phyloP scores from a whole-genome alignment of 1,284 basidiomycete species.

The Naganishia albida region DNA sequence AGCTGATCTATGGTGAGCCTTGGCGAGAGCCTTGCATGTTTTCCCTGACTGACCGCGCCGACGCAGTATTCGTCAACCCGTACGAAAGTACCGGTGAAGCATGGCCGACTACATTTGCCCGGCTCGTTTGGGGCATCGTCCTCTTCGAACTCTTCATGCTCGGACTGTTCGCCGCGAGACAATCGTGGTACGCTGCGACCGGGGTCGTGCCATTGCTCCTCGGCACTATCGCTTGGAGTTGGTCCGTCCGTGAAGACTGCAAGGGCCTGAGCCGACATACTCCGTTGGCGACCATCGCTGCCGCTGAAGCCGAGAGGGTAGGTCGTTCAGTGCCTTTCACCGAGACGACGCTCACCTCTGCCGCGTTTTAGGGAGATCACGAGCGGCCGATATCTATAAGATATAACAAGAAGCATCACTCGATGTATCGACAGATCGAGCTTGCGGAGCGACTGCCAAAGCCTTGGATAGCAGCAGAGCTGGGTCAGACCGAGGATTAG shows the following conservation, averaged over 20 bases:
- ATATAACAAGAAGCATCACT: slow-evolving; percentile 22
- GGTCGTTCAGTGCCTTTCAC: not conserved
- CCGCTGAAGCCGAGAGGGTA: slow-evolving; percentile 58
- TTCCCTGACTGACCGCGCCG: slow-evolving; percentile 17
- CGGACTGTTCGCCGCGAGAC: slow-evolving; percentile 81
- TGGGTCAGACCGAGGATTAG: not conserved
- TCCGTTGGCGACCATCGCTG: slow-evolving; percentile 74
- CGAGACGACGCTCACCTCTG: not conserved
- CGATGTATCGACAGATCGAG: slow-evolving; percentile 30
- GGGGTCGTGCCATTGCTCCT: slow-evolving; percentile 74
- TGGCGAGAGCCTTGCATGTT: not conserved
- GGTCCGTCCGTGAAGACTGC: slow-evolving; percentile 70
- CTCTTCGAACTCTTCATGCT: slow-evolving; percentile 89
- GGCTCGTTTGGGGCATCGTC: slow-evolving; percentile 82
- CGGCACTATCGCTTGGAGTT: slow-evolving; percentile 77
- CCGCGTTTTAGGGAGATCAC: slow-evolving; percentile 8
- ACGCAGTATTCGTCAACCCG: slow-evolving; percentile 53
- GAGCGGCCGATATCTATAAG: slow-evolving; percentile 30
- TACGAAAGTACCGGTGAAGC: slow-evolving; percentile 55
- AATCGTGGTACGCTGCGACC: slow-evolving; percentile 73
- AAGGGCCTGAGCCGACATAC: slow-evolving; percentile 78
- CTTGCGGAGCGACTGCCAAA: slow-evolving; percentile 30
- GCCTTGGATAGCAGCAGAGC: slow-evolving; percentile 29
- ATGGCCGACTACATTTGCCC: slow-evolving; percentile 87
- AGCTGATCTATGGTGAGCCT: slow-evolving; percentile 80